Evolutionary conservation across 352 stramenopile genomes (phyloP), one percentile per base, ranked within the genome.

Genomic region (Phytopythium aichiense): DNA sequence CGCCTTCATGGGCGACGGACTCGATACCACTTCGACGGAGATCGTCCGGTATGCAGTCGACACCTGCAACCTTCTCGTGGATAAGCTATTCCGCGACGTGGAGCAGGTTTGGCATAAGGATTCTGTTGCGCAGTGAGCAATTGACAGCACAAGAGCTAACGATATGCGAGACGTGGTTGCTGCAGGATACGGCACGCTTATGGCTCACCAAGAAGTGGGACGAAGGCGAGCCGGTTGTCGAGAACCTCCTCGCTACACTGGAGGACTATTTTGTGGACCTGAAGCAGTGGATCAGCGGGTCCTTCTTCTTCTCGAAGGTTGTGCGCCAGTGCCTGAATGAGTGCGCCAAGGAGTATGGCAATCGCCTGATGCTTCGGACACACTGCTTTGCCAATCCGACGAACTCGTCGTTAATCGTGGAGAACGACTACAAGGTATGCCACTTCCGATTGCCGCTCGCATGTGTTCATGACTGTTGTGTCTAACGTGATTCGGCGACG

Each of bases 151-250:
- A 38, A 38, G 12, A 51, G 0, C 48, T 54, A 38, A 54, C 25
- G 55, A 9, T 12, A 0, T 25, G 12, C 13, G 5, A 35, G 20
- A 18, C 31, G 38, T 52, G 5, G 48, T 33, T 25, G 11, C 23
- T 35, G 22, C 42, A 92, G 84, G 82, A 91, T 33, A 92, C 84
- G 25, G 77, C 76, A 13, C 77, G 74, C 1, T 61, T 91, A 1
- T 95, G 86, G 86, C 79, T 93, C 60, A 87, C 77, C 1, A 95
- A 92, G 60, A 89, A 84, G 63, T 95, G 86, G 86, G 86, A 95
- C 43, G 82, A 93, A 61, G 73, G 79, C 13, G 76, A 88, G 25
- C 62, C 79, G 23, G 79, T 95, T 4, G 81, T 95, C 7, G 84
- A 91, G 66, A 87, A 72, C 6, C 60, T 95, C 12, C 56, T 95